Percentiles rank a stretch among this genome's conserved stretches.
Evolutionary conservation across 2,329 filamentous ascomycete species (phyloP).

Genomic region (Falciphora oryzae): DNA sequence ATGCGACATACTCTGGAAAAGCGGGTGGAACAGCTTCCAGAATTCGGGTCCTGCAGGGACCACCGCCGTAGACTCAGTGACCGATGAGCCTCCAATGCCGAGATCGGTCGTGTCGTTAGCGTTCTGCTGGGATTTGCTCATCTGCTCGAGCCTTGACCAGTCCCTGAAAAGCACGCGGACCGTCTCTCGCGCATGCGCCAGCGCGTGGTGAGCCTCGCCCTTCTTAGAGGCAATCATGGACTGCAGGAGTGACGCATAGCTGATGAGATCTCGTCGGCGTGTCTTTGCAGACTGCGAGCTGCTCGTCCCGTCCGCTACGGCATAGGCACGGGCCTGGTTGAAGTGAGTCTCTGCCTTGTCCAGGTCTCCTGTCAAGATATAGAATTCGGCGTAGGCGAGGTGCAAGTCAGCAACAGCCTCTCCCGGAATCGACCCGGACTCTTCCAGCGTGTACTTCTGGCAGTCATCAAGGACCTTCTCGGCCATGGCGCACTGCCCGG

Average conservation of each 20-base stretch:
- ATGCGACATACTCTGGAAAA: constrained; percentile 66
- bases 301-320: neutral
- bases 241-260: constrained; percentile 57
- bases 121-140: constrained; percentile 15
- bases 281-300: constrained; percentile 14
- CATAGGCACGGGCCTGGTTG: constrained; percentile 4
- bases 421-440: constrained; percentile 29
- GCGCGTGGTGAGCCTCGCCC: constrained; percentile 53
- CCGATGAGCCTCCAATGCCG: neutral
- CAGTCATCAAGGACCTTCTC: constrained; percentile 51
- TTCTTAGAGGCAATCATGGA: constrained; percentile 60
- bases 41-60: constrained; percentile 49
- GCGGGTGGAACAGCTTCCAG: constrained; percentile 71
- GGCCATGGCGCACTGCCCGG: constrained; percentile 47
- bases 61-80: neutral
- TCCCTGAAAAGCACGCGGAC: constrained; percentile 51
- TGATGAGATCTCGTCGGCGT: constrained; percentile 44
- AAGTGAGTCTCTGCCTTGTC: constrained; percentile 44
- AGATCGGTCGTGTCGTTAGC: constrained; percentile 3
- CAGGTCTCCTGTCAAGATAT: constrained; percentile 59
- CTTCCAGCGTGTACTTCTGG: constrained; percentile 39
- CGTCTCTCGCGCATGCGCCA: constrained; percentile 50
- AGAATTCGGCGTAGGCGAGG: constrained; percentile 69
- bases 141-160: constrained; percentile 45
- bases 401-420: constrained; percentile 50